Evolutionary conservation across 208 protist species (phyloP), one percentile per base, ranked within the genome.

Genomic region (Endotrypanum monterogeii): DNA sequence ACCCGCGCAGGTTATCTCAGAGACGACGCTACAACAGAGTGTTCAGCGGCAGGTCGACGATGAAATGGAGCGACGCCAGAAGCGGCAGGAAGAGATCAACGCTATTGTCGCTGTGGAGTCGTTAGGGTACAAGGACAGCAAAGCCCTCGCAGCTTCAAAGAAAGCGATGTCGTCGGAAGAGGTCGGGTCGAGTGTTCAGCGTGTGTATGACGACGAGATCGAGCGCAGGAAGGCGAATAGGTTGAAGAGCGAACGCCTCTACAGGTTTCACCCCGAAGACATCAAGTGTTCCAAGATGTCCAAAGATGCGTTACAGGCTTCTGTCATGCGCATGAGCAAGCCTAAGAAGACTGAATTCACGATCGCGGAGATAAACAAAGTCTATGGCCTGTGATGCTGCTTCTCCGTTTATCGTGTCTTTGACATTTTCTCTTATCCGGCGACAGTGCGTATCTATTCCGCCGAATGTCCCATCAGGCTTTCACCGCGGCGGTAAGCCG

Each of bases 331-430:
- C 30, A 78, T 95, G 68, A 88, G 88, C 61, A 67, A 90, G 48
- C 90, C 93, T 8, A 94, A 94, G 73, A 94, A 97, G 79, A 83
- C 79, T 32, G 86, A 88, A 74, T 97, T 79, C 80, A 91, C 86
- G 5, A 83, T 85, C 3, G 90, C 79, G 11, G 93, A 97, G 57
- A 83, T 95, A 46, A 97, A 97, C 82, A 91, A 90, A 63, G 88
- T 94, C 20, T 97, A 97, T 56, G 93, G 88, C 32, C 73, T 95
- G 20, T 75, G 67, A 76, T n/a, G 9, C n/a, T 44, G 37, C 1
- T 28, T 35, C n/a, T 3, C 11, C 32, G n/a, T 50, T 72, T 67
- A 20, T 46, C 18, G 35, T 68, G 60, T 20, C 52, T n/a, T 20
- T 35, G 11, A 25, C 37, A 39, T 50, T 30, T 2, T 30, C 41